phyloP scores from a whole-genome alignment of 2,329 filamentous ascomycete species.

The Aspergillus sp. region DNA sequence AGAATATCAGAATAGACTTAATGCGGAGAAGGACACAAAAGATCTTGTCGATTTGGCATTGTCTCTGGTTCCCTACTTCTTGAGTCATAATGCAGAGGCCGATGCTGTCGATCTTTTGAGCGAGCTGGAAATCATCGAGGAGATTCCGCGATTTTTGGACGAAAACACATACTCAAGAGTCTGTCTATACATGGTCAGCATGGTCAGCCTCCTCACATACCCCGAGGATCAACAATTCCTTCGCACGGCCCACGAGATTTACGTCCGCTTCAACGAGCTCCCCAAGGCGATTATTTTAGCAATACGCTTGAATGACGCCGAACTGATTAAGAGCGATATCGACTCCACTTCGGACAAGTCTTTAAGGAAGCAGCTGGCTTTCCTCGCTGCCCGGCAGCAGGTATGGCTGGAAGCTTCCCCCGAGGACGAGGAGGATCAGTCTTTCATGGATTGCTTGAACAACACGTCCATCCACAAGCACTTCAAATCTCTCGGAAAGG shows the following conservation, averaged over 20 bases:
- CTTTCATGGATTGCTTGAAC: conserved; percentile 73
- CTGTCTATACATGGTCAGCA: conserved; percentile 96
- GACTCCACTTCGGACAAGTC: conserved; percentile 70
- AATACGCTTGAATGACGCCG: conserved; percentile 81
- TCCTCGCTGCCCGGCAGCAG: conserved; percentile 83
- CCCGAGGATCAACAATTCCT: conserved; percentile 96
- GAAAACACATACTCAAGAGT: conserved; percentile 89
- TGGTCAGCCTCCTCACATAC: conserved; percentile 95
- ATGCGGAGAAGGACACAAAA: conserved; percentile 71
- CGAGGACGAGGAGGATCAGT: conserved; percentile 59
- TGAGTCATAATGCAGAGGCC: conserved; percentile 95
- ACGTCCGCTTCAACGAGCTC: conserved; percentile 84
- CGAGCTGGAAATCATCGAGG: conserved; percentile 93
- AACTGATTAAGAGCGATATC: conserved; percentile 75
- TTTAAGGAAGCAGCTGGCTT: conserved; percentile 86
- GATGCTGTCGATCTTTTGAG: conserved; percentile 96
- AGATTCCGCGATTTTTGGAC: conserved; percentile 81
- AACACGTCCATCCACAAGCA: conserved; percentile 84
- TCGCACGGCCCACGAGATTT: conserved; percentile 84
- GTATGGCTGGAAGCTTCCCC: conserved; percentile 66
- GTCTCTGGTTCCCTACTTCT: conserved; percentile 82
- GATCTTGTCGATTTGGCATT: conserved; percentile 80
- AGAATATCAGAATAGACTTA: conserved; percentile 80
- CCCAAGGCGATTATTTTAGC: conserved; percentile 90
- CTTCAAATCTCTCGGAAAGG: conserved; percentile 89